These are phyloP conservation scores for Choiromyces venosus DNA, from an alignment of 495 filamentous ascomycete genomes.

Conservation along the genomic window DNA sequence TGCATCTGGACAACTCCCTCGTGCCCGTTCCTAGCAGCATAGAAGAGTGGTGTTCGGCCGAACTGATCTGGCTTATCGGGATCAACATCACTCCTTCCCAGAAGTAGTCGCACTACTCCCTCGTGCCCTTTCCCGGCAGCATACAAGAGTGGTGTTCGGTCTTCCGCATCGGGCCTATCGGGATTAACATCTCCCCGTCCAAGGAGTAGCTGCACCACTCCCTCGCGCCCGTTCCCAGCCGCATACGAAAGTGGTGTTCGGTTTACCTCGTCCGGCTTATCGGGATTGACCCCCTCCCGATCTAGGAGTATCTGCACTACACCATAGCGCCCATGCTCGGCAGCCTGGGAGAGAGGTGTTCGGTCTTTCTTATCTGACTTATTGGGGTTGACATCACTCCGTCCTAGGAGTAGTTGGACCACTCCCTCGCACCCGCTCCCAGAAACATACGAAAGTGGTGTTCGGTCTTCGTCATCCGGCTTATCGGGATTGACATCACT, in stretches of 20 bases:
- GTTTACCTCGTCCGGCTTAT: no score
- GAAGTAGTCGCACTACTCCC: neutral
- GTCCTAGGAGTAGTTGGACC: neutral
- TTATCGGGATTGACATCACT: neutral
- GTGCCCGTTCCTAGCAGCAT: neutral
- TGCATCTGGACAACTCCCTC: neutral
- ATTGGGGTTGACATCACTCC: neutral
- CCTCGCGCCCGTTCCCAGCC: no score
- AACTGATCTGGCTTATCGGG: neutral
- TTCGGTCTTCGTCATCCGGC: neutral
- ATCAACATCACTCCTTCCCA: neutral
- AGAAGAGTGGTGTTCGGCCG: neutral
- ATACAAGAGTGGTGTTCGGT: neutral
- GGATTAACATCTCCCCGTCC: no score
- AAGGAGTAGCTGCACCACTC: no score
- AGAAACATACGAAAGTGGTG: neutral
- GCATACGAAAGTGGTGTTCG: no score
- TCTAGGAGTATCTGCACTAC: no score
- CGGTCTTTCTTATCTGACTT: neutral
- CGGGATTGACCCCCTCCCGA: no score
- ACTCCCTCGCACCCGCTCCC: neutral
- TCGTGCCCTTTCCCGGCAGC: neutral
- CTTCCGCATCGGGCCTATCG: neutral
- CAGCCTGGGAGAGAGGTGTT: neutral
- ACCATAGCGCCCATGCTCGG: no score